Percentiles rank a stretch among this genome's conserved stretches.
Evolutionary conservation across 345 rosid species (phyloP).

Genomic region (Bretschneidera sinensis): DNA sequence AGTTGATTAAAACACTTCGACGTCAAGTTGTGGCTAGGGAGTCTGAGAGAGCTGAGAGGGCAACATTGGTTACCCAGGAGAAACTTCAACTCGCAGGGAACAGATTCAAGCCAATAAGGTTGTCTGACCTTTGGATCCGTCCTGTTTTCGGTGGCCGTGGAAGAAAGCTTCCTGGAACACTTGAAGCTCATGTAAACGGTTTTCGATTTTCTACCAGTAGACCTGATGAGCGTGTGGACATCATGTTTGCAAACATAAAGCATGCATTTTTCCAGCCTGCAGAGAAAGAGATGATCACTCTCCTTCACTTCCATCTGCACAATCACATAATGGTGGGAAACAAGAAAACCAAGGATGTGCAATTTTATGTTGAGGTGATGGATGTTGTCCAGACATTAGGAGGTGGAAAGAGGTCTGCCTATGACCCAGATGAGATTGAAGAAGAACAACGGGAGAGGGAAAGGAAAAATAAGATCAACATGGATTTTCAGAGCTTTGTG

Average conservation of each 20-base stretch:
- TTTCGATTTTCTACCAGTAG: slow-evolving; percentile 75
- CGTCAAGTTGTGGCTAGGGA: slow-evolving; percentile 79
- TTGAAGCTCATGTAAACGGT: slow-evolving; percentile 85
- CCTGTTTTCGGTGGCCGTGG: slow-evolving; percentile 87
- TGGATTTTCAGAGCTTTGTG: slow-evolving; percentile 81
- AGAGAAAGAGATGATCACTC: slow-evolving; percentile 88
- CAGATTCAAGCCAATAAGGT: slow-evolving; percentile 78
- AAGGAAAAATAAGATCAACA: slow-evolving; percentile 79
- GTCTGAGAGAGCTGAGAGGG: slow-evolving; percentile 90
- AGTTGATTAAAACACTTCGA: slow-evolving; percentile 68
- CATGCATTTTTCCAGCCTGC: slow-evolving; percentile 97
- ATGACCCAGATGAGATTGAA: slow-evolving; percentile 95
- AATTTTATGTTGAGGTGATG: slow-evolving; percentile 89
- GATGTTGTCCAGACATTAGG: slow-evolving; percentile 86
- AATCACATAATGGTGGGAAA: slow-evolving; percentile 96
- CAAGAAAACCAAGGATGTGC: slow-evolving; percentile 92
- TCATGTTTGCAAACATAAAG: slow-evolving; percentile 79
- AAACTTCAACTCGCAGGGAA: slow-evolving; percentile 77
- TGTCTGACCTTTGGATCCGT: slow-evolving; percentile 84
- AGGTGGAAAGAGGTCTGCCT: slow-evolving; percentile 86
- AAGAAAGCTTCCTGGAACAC: slow-evolving; percentile 79
- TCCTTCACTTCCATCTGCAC: slow-evolving; percentile 81
- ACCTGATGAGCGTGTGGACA: slow-evolving; percentile 77
- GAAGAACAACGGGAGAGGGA: slow-evolving; percentile 91
- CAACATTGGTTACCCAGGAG: slow-evolving; percentile 87